Conservation (phyloP, 768 basidiomycete genomes). For the Scleroderma bovista region DNA sequence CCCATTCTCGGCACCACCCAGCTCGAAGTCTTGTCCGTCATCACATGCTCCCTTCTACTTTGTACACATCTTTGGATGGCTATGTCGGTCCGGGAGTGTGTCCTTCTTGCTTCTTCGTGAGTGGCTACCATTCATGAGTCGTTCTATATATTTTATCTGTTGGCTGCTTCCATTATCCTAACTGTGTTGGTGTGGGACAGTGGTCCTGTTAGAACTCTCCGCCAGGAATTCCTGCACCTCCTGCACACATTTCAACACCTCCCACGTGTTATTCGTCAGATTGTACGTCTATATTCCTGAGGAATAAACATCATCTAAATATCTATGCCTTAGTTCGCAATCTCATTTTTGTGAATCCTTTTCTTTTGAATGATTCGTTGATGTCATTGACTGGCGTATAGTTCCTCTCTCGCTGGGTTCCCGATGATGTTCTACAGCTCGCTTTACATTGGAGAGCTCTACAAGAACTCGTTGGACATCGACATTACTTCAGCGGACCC, state of each 20-base stretch:
- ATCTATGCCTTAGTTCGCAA: no score
- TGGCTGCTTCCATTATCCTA: no score
- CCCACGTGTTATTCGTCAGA: constrained; percentile 70
- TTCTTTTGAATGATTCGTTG: no score
- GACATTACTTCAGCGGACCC: constrained; percentile 22
- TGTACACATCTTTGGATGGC: constrained; percentile 60
- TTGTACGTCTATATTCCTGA: constrained; percentile 46
- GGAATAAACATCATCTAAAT: neutral
- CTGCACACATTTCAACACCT: constrained; percentile 66
- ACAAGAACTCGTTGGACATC: constrained; percentile 41
- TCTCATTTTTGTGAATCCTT: no score
- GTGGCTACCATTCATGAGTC: neutral
- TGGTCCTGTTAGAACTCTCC: constrained; percentile 21
- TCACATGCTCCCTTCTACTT: constrained; percentile 69
- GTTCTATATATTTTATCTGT: no score
- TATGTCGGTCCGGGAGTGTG: constrained; percentile 59
- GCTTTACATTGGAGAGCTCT: constrained; percentile 81
- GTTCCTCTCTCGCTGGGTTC: constrained; percentile 88
- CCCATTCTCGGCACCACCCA: constrained; percentile 77
- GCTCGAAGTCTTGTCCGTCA: constrained; percentile 71
- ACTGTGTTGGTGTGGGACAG: neutral
- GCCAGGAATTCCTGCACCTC: constrained; percentile 54
- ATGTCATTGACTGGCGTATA: constrained; percentile 18
- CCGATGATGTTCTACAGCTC: constrained; percentile 86
- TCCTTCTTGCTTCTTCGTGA: constrained; percentile 46